These are phyloP conservation scores for Skeletonema marinoi DNA, from an alignment of 108 stramenopile genomes.

Conservation along the genomic window DNA sequence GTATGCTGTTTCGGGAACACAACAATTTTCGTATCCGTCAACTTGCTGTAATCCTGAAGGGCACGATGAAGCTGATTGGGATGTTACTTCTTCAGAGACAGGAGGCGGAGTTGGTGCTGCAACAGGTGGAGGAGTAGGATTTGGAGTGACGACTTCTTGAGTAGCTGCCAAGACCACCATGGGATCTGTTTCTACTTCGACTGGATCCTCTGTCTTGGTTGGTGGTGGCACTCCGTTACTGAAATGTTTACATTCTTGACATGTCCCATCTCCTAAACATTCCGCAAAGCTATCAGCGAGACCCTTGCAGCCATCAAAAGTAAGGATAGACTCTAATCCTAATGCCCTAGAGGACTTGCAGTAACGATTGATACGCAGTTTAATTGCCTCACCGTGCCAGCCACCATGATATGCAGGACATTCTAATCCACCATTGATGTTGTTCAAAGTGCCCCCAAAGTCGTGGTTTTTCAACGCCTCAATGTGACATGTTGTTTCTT, in stretches of 20 bases:
- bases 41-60: slow-evolving; percentile 31
- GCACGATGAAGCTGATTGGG: slow-evolving; percentile 5
- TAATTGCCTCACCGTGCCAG: slow-evolving; percentile 48
- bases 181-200: not conserved
- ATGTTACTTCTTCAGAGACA: not conserved
- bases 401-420: slow-evolving; percentile 53
- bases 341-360: slow-evolving; percentile 35
- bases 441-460: slow-evolving; percentile 46
- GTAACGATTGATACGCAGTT: slow-evolving; percentile 50
- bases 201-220: not conserved
- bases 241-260: slow-evolving; percentile 21
- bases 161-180: not conserved
- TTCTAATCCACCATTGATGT: slow-evolving; percentile 46
- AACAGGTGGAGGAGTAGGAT: not conserved
- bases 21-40: slow-evolving; percentile 25
- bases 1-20: slow-evolving; percentile 44
- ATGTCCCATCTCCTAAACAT: slow-evolving; percentile 47
- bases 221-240: not conserved
- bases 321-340: slow-evolving; percentile 31
- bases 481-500: slow-evolving; percentile 50
- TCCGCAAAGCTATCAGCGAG: slow-evolving; percentile 37
- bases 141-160: not conserved
- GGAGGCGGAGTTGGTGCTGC: not conserved
- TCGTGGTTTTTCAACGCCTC: slow-evolving; percentile 38
- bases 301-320: slow-evolving; percentile 38